Evolutionary conservation across 768 basidiomycete genomes (phyloP), one percentile per base, ranked within the genome.

Genomic region (Terana coerulea): DNA sequence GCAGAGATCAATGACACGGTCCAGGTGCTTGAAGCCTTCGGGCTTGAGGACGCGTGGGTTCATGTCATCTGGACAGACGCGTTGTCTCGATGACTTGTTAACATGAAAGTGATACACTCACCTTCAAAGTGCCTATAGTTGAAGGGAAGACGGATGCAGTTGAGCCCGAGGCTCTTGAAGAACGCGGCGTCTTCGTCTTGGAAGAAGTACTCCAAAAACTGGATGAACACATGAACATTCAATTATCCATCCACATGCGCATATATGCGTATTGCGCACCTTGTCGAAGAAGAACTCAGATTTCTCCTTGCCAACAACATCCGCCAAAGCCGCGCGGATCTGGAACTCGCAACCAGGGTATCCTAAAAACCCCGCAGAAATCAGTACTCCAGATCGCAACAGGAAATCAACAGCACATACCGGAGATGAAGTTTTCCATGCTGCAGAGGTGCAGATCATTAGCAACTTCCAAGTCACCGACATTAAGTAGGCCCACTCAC

Each of bases 161-260:
- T 93, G 40, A 93, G 69, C 1, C 88, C 88, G 10, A 91, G 79
- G 44, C 77, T 81, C 57, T 83, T 85, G 75, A 88, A 91, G 71
- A 88, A 88, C 45, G 72, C 71, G 14, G 88, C 88, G 61, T 91
- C 91, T 17, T 74, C 72, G 25, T 88, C 88, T 45, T 75, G 72
- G 74, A 92, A 93, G 73, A 91, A 92, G 64, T 91, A 82, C 64
- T 91, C 86, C 11, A 91, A 73, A 68, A 91, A 90, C 86, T 91
- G 55, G 0, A 36, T 39, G 17, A 29, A 17, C 36, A 9, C 1
- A 9, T 46, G 2, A 46, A 22, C n/a, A 26, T 29, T 5, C 30
- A 31, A 12, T 6, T 22, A 29, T 9, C 26, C 2, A 11, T 14
- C 5, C 11, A 21, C 44, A 19, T 31, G 17, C 49, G 28, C 8